Percentiles rank a stretch among this genome's conserved stretches.
Evolutionary conservation across 1,284 basidiomycete species (phyloP).

Genomic region (Apiotrichum laibachii): DNA sequence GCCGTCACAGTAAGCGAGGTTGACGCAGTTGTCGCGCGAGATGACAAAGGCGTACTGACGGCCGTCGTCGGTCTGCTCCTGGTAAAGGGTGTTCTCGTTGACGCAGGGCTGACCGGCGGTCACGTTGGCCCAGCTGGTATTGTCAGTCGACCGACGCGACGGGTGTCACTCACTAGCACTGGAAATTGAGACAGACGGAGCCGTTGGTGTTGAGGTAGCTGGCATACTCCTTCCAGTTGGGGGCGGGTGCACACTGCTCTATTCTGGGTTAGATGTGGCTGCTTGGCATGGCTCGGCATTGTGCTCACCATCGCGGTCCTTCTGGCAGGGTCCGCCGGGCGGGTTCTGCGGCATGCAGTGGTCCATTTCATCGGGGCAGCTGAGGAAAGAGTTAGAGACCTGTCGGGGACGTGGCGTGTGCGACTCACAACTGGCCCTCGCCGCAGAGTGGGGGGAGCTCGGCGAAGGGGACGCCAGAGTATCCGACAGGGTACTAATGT

Average conservation of each 20-base stretch:
- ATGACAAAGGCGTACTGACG: slow-evolving; percentile 69
- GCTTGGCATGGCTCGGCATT: neutral
- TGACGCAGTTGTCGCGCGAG: slow-evolving; percentile 62
- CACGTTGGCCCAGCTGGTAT: slow-evolving; percentile 68
- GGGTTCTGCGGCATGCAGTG: slow-evolving; percentile 62
- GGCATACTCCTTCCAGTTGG: slow-evolving; percentile 62
- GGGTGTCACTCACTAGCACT: slow-evolving; percentile 64
- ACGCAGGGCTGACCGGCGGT: slow-evolving; percentile 64
- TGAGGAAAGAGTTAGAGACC: slow-evolving; percentile 40
- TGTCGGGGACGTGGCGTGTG: neutral
- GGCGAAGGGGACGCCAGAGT: slow-evolving; percentile 43
- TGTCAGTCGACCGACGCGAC: too few relatives aligned
- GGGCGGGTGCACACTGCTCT: slow-evolving; percentile 73
- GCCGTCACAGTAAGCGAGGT: slow-evolving; percentile 71
- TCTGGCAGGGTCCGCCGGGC: slow-evolving; percentile 70
- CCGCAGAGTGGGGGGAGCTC: slow-evolving; percentile 64
- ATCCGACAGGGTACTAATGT: slow-evolving; percentile 50
- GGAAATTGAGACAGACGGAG: slow-evolving; percentile 72
- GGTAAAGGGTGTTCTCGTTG: slow-evolving; percentile 74
- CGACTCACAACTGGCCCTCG: slow-evolving; percentile 51
- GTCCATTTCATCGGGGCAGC: slow-evolving; percentile 82
- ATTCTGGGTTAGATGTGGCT: slow-evolving; percentile 8
- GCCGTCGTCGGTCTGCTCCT: slow-evolving; percentile 56
- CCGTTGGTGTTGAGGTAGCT: slow-evolving; percentile 75
- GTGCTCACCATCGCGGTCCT: slow-evolving; percentile 75